Percentiles rank a stretch among this genome's conserved stretches.
Conservation (phyloP, 495 filamentous ascomycete species). For the Aspergillus asperescens region DNA sequence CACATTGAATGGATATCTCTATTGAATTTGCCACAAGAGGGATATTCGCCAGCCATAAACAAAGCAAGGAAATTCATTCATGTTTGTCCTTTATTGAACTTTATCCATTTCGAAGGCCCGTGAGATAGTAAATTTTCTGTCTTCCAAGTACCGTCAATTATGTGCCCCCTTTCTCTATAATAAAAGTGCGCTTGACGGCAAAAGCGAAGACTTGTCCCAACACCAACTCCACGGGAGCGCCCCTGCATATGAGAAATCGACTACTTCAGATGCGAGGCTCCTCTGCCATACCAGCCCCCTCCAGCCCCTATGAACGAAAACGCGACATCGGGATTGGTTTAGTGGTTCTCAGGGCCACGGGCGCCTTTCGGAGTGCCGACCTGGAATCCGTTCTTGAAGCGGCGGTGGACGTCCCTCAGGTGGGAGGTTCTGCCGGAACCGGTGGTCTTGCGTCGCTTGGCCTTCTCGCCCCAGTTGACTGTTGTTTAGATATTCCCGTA, state of each 20-base stretch:
- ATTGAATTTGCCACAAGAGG: conserved; percentile 41
- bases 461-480: conserved; percentile 99
- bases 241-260: conserved; percentile 35
- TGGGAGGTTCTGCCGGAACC: conserved; percentile 90
- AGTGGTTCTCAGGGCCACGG: conserved; percentile 55
- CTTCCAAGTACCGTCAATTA: conserved; percentile 24
- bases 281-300: conserved; percentile 44
- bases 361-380: conserved; percentile 81
- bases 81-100: conserved; percentile 34
- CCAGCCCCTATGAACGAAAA: conserved; percentile 45
- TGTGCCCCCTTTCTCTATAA: conserved; percentile 19
- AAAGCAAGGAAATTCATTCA: conserved; percentile 43
- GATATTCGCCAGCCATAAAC: conserved; percentile 45
- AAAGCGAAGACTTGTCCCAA: conserved; percentile 32
- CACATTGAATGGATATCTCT: conserved; percentile 37
- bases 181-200: conserved; percentile 28
- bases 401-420: conserved; percentile 82
- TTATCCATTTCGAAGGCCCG: conserved; percentile 19
- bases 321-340: conserved; percentile 40
- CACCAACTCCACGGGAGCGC: conserved; percentile 39
- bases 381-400: conserved; percentile 96
- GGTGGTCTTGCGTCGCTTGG: conserved; percentile 98
- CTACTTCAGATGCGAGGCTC: conserved; percentile 42
- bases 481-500: conserved; percentile 31
- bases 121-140: conserved; percentile 20